A percentile compares a stretch with the other conserved stretches of the same genome.
These are phyloP conservation scores for Fusarium hainanense DNA, from an alignment of 2,329 filamentous ascomycete species.

Conservation along the genomic window DNA sequence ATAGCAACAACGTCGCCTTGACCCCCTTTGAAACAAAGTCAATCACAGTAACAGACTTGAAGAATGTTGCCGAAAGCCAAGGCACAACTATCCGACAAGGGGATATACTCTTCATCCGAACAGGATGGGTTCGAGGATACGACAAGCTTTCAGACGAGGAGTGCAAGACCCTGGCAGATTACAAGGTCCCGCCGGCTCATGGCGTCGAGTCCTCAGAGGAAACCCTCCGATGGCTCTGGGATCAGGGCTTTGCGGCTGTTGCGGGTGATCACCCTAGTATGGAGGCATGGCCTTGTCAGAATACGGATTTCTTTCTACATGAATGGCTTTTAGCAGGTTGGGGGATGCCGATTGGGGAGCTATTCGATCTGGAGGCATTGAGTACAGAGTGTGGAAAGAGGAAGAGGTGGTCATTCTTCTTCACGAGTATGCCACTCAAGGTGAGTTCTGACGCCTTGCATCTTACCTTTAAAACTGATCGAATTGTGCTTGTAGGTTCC, in stretches of 20 bases:
- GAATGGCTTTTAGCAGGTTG: conserved; percentile 61
- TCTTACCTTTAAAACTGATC: not conserved
- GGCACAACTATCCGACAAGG: conserved; percentile 58
- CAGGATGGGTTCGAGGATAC: conserved; percentile 62
- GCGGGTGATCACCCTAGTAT: conserved; percentile 65
- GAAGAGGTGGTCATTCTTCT: conserved; percentile 55
- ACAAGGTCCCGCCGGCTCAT: conserved; percentile 45
- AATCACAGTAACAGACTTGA: conserved; percentile 61
- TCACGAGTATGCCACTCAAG: conserved; percentile 41
- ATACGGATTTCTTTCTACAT: conserved; percentile 51
- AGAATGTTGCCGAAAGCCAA: conserved; percentile 57
- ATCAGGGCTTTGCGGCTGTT: conserved; percentile 64
- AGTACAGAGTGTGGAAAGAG: conserved; percentile 48
- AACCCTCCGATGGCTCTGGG: conserved; percentile 68
- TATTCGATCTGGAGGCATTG: conserved; percentile 57
- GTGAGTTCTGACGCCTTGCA: not conserved
- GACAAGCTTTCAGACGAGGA: conserved; percentile 51
- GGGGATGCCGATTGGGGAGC: conserved; percentile 63
- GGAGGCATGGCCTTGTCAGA: conserved; percentile 60
- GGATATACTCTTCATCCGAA: conserved; percentile 68
- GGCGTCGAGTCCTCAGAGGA: conserved; percentile 62
- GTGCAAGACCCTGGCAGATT: conserved; percentile 50
- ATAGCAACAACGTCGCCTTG: conserved; percentile 50
- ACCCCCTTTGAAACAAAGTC: conserved; percentile 54
- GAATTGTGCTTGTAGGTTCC: not conserved